phyloP scores from a whole-genome alignment of 306 rosid species.

The Ammopiptanthus mongolicus region DNA sequence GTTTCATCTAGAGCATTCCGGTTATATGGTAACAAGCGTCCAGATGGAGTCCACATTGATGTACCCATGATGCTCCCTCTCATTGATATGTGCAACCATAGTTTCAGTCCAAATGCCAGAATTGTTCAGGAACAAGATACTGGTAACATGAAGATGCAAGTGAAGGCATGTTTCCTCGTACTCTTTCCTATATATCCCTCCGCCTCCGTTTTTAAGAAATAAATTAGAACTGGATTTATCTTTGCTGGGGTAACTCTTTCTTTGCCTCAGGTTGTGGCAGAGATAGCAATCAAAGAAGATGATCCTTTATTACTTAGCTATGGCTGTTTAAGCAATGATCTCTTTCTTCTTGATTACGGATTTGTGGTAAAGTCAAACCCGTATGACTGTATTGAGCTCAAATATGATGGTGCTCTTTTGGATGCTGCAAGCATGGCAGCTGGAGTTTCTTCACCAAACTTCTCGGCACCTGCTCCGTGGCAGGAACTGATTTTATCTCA shows the following conservation, averaged over 20 bases:
- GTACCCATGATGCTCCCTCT: conserved; percentile 97
- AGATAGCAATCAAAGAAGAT: conserved; percentile 53
- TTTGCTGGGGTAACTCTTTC: conserved; percentile 17
- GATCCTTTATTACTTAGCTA: conserved; percentile 67
- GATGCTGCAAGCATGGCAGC: conserved; percentile 95
- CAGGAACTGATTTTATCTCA: conserved; percentile 59
- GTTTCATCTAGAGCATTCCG: conserved; percentile 92
- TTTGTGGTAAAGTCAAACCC: conserved; percentile 79
- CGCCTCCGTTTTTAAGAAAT: not conserved
- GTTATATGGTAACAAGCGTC: conserved; percentile 55
- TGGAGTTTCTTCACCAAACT: conserved; percentile 68
- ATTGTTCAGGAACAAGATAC: conserved; percentile 78
- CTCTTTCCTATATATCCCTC: not conserved
- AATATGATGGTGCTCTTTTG: conserved; percentile 76
- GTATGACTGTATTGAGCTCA: conserved; percentile 76
- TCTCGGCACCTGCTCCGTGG: conserved; percentile 77
- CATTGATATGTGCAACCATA: conserved; percentile 96
- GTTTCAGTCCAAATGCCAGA: conserved; percentile 73
- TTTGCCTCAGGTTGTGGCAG: conserved; percentile 77
- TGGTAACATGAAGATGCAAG: conserved; percentile 42
- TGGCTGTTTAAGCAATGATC: conserved; percentile 77
- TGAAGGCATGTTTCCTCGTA: conserved; percentile 46
- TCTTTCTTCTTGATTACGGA: conserved; percentile 86
- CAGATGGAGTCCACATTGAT: conserved; percentile 36
- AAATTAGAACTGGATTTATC: not conserved